Base-by-base conservation (phyloP, 1,284 basidiomycete species). In the Mycosarcoma maydis region DNA sequence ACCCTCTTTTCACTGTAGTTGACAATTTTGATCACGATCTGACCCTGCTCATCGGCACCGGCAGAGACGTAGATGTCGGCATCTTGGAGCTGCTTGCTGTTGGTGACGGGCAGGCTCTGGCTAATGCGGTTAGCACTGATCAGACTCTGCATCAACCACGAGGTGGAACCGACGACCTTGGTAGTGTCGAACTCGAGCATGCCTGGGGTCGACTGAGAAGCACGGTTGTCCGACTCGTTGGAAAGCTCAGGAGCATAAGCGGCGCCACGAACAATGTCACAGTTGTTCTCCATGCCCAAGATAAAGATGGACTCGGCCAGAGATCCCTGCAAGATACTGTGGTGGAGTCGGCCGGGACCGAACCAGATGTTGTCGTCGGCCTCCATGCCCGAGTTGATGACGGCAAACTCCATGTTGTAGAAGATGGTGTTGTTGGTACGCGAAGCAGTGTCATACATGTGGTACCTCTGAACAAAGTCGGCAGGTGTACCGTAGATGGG, bases 221-320 rank as follows among this genome's bases (percentile, higher is more conserved):
- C 78, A 42, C 76, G 78, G 85, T 48, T 80, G 20, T 66, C 62
- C 3, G 57, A 50, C 30, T 66, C 57, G 49, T 48, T 73, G 39
- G 86, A 85, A 14, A 89, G 80, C 9, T 90, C 82, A 4, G 88
- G 89, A 2, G 89, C 88, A 79, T 90, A 90, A 1, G 88, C 86
- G 0, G 89, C 86, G 8, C 88, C 88, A 59, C 90, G 90, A 2
- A 87, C 84, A 43, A 87, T 84, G 66, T 86, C 85, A 45, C 83
- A 83, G 71, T 87, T 85, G 43, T 84, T 84, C 80, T 91, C 90
- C 14, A 90, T 79, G 2, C 89, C 89, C 3, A 88, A 89, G 87
- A 90, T 90, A 76, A 87, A 90, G 1, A 87, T 87, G 5, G 88
- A 88, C 79, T 90, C 90, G 20, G 83, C 84, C 4, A 84, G 68